These are phyloP conservation scores for Carex arenaria DNA, from an alignment of 202 grass and related monocot genomes.

Conservation along the genomic window DNA sequence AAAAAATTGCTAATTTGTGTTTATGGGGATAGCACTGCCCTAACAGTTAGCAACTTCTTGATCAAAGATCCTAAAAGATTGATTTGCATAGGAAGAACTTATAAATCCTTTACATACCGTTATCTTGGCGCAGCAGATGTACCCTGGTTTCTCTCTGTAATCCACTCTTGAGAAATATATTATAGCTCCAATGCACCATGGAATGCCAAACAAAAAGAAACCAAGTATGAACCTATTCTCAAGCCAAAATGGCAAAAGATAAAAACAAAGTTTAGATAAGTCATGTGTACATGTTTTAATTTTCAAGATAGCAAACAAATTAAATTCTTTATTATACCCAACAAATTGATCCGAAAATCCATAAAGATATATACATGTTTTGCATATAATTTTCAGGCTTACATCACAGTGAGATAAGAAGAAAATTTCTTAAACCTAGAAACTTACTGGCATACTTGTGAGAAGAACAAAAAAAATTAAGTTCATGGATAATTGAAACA, in stretches of 20 bases:
- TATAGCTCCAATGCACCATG: conserved; percentile 94
- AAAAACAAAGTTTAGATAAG: conserved; percentile 16
- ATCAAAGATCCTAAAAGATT: background rate
- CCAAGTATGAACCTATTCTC: conserved; percentile 64
- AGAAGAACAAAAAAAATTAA: background rate
- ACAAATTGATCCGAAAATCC: background rate
- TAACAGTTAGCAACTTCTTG: conserved; percentile 1
- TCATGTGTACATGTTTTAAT: background rate
- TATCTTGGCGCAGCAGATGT: conserved; percentile 74
- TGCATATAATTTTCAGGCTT: background rate
- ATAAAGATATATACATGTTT: background rate
- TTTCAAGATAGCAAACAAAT: background rate
- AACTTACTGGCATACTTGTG: background rate
- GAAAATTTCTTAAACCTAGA: background rate
- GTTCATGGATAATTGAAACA: background rate
- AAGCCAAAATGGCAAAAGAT: background rate
- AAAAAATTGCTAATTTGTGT: too few relatives aligned
- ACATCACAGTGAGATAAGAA: background rate
- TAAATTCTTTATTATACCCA: too few relatives aligned
- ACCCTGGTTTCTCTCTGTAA: conserved; percentile 85
- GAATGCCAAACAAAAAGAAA: conserved; percentile 90
- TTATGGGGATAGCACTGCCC: too few relatives aligned
- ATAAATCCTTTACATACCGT: conserved; percentile 49
- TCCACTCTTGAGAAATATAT: conserved; percentile 64
- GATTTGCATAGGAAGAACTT: background rate